phyloP scores from a whole-genome alignment of 148 eudicot species.

The Drosera capensis region DNA sequence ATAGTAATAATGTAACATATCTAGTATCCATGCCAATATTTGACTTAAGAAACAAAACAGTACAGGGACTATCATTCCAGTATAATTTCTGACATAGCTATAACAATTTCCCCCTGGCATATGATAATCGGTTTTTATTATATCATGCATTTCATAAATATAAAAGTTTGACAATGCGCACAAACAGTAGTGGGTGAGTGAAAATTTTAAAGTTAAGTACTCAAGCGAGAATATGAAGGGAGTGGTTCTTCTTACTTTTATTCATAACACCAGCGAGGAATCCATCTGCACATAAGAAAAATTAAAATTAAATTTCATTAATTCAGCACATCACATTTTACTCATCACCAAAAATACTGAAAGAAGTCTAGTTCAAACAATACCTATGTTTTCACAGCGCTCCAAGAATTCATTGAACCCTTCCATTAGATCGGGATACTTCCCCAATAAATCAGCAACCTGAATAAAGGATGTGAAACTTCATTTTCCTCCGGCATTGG shows the following conservation, averaged over 20 bases:
- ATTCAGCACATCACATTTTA: conserved; percentile 1
- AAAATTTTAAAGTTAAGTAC: not conserved
- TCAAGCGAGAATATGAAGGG: not conserved
- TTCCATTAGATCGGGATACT: conserved; percentile 87
- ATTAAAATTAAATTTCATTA: not conserved
- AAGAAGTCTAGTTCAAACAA: conserved; percentile 1
- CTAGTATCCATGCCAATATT: not conserved
- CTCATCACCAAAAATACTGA: not conserved
- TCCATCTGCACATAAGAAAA: conserved; percentile 66
- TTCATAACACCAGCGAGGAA: conserved; percentile 83
- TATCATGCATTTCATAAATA: too few relatives aligned
- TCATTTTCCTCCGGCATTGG: too few relatives aligned
- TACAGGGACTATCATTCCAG: too few relatives aligned
- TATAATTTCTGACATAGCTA: too few relatives aligned
- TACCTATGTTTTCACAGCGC: conserved; percentile 81
- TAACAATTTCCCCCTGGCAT: too few relatives aligned
- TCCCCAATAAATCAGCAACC: conserved; percentile 87
- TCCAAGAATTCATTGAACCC: conserved; percentile 89
- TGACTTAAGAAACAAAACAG: too few relatives aligned
- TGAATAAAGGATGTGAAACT: conserved; percentile 10
- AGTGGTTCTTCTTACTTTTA: conserved; percentile 44
- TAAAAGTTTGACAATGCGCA: not conserved
- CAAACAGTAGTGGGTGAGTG: not conserved
- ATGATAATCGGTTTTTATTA: too few relatives aligned
- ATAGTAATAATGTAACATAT: too few relatives aligned